These are phyloP conservation scores for Penicillium pulvis DNA, from an alignment of 495 filamentous ascomycete species.

Conservation along the genomic window DNA sequence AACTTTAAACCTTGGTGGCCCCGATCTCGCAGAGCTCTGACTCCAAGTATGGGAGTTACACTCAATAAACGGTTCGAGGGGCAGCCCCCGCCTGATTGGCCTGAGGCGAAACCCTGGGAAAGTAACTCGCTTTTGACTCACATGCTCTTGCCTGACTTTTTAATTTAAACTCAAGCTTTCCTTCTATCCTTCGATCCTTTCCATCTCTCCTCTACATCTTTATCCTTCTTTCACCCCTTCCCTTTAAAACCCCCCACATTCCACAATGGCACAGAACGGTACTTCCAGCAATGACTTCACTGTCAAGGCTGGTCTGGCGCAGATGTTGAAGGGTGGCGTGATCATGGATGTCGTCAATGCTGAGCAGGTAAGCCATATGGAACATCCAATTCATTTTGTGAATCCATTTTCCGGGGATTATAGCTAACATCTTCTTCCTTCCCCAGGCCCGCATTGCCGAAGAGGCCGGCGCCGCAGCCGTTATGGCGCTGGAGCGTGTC, in stretches of 20 bases:
- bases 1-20: constrained; percentile 6
- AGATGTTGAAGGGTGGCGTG: constrained; percentile 98
- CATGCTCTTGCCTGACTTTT: background rate
- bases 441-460: constrained; percentile 87
- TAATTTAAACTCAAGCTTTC: background rate
- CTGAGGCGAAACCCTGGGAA: background rate
- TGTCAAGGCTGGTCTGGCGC: constrained; percentile 90
- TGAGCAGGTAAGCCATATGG: constrained; percentile 62
- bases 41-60: background rate
- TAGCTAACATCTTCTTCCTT: background rate
- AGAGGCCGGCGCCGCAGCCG: constrained; percentile 91
- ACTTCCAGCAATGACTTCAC: constrained; percentile 56
- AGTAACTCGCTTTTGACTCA: constrained; percentile 8
- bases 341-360: constrained; percentile 99
- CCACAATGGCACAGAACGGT: constrained; percentile 43
- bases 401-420: background rate
- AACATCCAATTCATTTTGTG: background rate
- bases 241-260: constrained; percentile 4
- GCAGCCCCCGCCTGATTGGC: constrained; percentile 3
- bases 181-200: background rate
- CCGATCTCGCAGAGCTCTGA: background rate
- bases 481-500: constrained; percentile 98
- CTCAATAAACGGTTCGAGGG: background rate
- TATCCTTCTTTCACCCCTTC: constrained; percentile 1
- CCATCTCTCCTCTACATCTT: constrained; percentile 5